Evolutionary conservation across 2,329 filamentous ascomycete genomes (phyloP).

Genomic region (Xylariaceae sp.): DNA sequence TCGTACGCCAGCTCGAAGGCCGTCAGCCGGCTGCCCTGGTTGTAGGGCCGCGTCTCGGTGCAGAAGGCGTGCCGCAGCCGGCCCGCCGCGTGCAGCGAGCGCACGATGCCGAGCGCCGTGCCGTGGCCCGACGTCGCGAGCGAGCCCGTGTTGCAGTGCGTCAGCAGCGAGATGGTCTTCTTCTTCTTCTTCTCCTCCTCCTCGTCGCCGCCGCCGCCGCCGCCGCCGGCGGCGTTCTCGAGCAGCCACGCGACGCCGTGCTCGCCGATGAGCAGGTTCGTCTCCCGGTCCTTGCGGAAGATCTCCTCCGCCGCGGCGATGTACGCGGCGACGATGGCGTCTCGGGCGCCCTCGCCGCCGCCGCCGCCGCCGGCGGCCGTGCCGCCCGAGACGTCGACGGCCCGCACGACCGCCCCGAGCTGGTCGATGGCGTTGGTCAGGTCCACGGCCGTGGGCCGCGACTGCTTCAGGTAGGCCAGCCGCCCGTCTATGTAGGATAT

Average conservation of each 20-base stretch:
- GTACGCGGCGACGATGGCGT: constrained; percentile 59
- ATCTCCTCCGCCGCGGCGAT: constrained; percentile 78
- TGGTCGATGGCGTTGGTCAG: constrained; percentile 82
- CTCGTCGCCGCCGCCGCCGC: constrained; percentile 37
- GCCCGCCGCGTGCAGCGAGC: constrained; percentile 61
- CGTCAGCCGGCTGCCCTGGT: constrained; percentile 90
- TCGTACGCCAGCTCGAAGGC: constrained; percentile 97
- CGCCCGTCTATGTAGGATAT: constrained; percentile 67
- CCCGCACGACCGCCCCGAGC: constrained; percentile 58
- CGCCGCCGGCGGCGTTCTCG: constrained; percentile 42
- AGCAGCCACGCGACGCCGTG: constrained; percentile 79
- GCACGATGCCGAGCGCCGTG: constrained; percentile 89
- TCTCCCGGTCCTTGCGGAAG: constrained; percentile 75
- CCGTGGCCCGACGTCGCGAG: constrained; percentile 97
- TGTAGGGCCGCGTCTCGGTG: constrained; percentile 95
- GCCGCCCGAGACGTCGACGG: constrained; percentile 32
- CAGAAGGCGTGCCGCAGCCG: constrained; percentile 81
- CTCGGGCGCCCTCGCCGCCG: too few relatives aligned
- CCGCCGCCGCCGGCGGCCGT: too few relatives aligned
- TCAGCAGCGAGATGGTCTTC: constrained; percentile 77
- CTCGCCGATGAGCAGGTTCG: constrained; percentile 79
- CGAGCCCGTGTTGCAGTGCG: constrained; percentile 97
- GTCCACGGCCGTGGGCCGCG: constrained; percentile 90
- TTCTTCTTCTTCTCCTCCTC: too few relatives aligned
- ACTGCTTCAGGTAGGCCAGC: constrained; percentile 79